Evolutionary conservation across 192 early-diverging fungal species (phyloP).

Genomic region (Geosiphon pyriformis): DNA sequence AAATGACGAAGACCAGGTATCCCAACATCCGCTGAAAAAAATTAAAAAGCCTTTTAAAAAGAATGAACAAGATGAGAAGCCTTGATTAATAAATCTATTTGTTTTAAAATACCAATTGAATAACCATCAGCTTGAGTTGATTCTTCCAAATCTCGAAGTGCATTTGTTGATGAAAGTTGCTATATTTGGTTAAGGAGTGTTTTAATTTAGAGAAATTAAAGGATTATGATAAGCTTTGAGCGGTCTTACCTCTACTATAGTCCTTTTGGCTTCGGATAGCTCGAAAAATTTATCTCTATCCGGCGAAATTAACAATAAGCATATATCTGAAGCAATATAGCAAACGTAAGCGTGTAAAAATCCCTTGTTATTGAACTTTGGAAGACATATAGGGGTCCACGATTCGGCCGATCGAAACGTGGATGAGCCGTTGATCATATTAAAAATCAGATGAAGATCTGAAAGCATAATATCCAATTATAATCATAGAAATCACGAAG

Average conservation of each 20-base stretch:
- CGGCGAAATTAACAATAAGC: conserved; percentile 68
- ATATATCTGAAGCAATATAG: conserved; percentile 69
- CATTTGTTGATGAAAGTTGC: conserved; percentile 12
- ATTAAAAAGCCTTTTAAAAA: background rate
- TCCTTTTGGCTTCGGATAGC: conserved; percentile 61
- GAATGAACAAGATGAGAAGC: background rate
- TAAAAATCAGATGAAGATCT: conserved; percentile 80
- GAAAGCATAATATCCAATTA: background rate
- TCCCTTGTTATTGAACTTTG: conserved; percentile 78
- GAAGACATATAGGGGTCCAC: conserved; percentile 95
- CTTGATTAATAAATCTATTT: background rate
- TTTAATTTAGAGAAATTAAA: conserved; percentile 6
- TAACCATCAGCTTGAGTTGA: conserved; percentile 33
- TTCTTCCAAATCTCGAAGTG: conserved; percentile 30
- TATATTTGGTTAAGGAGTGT: conserved; percentile 24
- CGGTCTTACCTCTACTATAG: conserved; percentile 52
- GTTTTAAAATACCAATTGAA: conserved; percentile 1
- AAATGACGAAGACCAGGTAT: conserved; percentile 69
- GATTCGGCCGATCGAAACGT: conserved; percentile 77
- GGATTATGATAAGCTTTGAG: conserved; percentile 27
- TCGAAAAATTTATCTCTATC: conserved; percentile 83
- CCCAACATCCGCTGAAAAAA: conserved; percentile 47
- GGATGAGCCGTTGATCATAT: conserved; percentile 67
- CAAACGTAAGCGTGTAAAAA: conserved; percentile 87
- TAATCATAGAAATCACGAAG: too few relatives aligned